Base-by-base conservation (phyloP, 306 rosid genomes). In the Cucurbita argyrosperma region DNA sequence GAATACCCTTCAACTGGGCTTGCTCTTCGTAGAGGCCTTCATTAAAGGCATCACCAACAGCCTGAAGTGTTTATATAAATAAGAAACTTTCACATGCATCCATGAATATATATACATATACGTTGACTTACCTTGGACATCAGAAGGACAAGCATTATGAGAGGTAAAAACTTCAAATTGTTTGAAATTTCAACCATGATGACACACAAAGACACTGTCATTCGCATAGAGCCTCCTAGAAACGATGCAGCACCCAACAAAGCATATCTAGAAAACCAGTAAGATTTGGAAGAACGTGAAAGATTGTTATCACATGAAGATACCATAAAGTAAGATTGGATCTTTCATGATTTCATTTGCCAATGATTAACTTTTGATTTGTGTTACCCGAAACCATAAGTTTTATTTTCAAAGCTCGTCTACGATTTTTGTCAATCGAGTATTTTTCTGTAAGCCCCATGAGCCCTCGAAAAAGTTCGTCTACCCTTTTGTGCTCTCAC, bases 211-310 rank as follows among this genome's bases (percentile, higher is more conserved):
- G 98, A 89, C 74, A 94, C 90, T 35, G 98, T 94, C 87, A 94
- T 94, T 81, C 97, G 87, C 98, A 94, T 94, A 70, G 98, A 94
- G 72, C 97, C 98, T 56, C 98, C 97, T 71, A 94, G 97, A 89
- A 94, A 94, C 80, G 98, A 89, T 69, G 98, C 98, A 76, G 96
- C 98, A 76, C 98, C 98, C 80, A 94, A 86, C 79, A 94, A 81
- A 76, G 98, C 98, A 86, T 94, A 94, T 84, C 97, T 94, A 80
- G 72, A 85, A 74, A 74, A 79, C 76, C 75, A 88, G 76, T 78
- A 13, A 65, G n/a, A 72, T 51, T 51, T 51, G 35, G 43, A 72
- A 61, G 73, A 46, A 46, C 10, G 55, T 68, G 13, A 43, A 42
- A 0, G 5, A 2, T 10, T 63, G 39, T 39, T 10, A 39, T 39